Conservation (phyloP, 257 asterid genomes). For the Solanum virginianum region DNA sequence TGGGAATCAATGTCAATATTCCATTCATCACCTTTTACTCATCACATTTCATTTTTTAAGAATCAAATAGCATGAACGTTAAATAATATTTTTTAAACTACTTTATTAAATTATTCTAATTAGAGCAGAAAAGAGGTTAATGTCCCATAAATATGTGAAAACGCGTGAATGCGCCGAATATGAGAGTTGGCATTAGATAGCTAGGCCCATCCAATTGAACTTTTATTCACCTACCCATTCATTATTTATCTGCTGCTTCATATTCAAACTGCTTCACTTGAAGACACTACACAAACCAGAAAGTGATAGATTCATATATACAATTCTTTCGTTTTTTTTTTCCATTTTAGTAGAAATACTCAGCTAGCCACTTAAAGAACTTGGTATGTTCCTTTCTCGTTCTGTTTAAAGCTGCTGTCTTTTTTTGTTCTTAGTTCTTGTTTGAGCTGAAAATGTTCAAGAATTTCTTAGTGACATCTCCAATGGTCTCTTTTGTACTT, state of each 20-base stretch:
- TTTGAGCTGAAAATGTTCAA: background rate
- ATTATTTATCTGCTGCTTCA: background rate
- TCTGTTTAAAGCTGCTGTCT: background rate
- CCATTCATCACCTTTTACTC: background rate
- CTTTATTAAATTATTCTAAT: no score
- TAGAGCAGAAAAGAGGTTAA: background rate
- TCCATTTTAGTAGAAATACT: background rate
- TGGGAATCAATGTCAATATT: background rate
- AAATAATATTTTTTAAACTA: no score
- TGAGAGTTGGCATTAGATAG: background rate
- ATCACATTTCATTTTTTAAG: background rate
- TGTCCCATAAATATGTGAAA: background rate
- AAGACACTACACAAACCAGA: background rate
- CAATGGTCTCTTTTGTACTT: background rate
- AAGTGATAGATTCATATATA: background rate
- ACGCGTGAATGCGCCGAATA: constrained; percentile 9
- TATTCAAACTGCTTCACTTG: background rate
- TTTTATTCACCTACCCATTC: background rate
- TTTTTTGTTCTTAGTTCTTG: background rate
- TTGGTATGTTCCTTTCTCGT: background rate
- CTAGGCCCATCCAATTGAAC: background rate
- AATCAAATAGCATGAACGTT: no score
- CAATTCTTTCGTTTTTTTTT: background rate
- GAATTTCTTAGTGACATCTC: background rate
- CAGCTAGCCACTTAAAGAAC: background rate